Conservation (phyloP, 2,329 filamentous ascomycete genomes). For the Domatiomyces catenatus region DNA sequence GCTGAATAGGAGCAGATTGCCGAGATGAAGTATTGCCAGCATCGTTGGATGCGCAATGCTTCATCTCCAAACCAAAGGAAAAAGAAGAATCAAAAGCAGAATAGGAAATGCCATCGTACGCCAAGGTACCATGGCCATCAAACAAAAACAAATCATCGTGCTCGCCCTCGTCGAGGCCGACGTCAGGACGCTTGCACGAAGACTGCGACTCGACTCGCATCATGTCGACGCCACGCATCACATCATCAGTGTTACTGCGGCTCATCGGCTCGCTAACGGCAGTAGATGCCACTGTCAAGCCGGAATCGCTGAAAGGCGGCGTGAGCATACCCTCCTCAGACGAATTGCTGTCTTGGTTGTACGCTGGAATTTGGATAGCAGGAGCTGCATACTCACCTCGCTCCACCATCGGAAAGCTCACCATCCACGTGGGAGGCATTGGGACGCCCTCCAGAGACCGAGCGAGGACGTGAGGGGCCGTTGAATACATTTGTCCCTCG, state of each 20-base stretch:
- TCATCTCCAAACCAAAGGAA: conserved; percentile 33
- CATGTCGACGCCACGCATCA: conserved; percentile 29
- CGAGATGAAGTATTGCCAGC: conserved; percentile 29
- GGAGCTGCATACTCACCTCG: conserved; percentile 13
- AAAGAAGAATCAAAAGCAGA: conserved; percentile 23
- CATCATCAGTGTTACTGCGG: conserved; percentile 31
- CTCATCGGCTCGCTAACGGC: conserved; percentile 28
- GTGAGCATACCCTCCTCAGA: conserved; percentile 10
- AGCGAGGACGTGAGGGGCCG: conserved; percentile 25
- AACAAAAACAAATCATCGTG: conserved; percentile 17
- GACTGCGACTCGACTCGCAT: conserved; percentile 29
- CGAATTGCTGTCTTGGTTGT: conserved; percentile 15
- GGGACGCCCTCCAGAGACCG: conserved; percentile 22
- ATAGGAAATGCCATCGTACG: conserved; percentile 7
- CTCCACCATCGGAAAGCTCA: conserved; percentile 17
- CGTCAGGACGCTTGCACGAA: conserved; percentile 17
- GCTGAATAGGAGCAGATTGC: conserved; percentile 20
- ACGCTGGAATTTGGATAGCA: not conserved
- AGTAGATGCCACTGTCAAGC: conserved; percentile 17
- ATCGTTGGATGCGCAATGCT: conserved; percentile 33
- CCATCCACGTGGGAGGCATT: conserved; percentile 15
- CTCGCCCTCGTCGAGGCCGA: conserved; percentile 8
- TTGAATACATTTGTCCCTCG: conserved; percentile 28
- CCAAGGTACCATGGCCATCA: conserved; percentile 21
- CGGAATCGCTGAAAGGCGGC: conserved; percentile 17